phyloP scores from a whole-genome alignment of 352 stramenopile species.

The Pythium dissotocum region DNA sequence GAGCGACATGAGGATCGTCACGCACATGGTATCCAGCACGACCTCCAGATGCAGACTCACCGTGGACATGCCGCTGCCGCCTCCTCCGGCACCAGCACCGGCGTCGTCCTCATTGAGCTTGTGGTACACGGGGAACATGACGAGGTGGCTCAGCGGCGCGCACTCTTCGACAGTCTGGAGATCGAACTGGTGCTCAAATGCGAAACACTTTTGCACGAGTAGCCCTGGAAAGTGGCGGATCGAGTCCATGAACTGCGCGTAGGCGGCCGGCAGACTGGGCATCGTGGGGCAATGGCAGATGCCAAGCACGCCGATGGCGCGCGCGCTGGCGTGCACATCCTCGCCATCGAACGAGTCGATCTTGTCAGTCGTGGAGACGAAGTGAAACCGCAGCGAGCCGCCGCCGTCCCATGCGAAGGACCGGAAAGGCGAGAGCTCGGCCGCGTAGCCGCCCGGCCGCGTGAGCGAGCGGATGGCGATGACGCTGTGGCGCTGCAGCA shows the following conservation, averaged over 20 bases:
- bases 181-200: constrained; percentile 83
- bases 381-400: constrained; percentile 64
- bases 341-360: constrained; percentile 66
- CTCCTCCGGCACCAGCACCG: constrained; percentile 34
- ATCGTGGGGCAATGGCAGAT: constrained; percentile 81
- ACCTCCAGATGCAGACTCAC: constrained; percentile 80
- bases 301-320: constrained; percentile 74
- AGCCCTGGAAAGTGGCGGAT: constrained; percentile 66
- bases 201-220: constrained; percentile 81
- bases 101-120: constrained; percentile 55
- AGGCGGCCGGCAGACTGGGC: constrained; percentile 50
- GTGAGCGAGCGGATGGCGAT: constrained; percentile 71
- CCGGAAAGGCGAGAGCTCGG: constrained; percentile 82
- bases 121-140: constrained; percentile 84
- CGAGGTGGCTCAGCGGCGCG: constrained; percentile 56
- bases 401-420: constrained; percentile 65
- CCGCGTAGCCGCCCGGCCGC: constrained; percentile 69
- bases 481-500: constrained; percentile 56
- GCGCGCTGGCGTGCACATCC: constrained; percentile 68
- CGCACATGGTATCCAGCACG: constrained; percentile 77
- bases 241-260: constrained; percentile 68
- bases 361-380: constrained; percentile 62
- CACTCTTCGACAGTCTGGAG: constrained; percentile 55
- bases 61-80: constrained; percentile 42
- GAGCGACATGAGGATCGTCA: constrained; percentile 82